Percentiles rank a stretch among this genome's conserved stretches.
phyloP scores from a whole-genome alignment of 2,329 filamentous ascomycete species.

The Colletotrichum incanum region DNA sequence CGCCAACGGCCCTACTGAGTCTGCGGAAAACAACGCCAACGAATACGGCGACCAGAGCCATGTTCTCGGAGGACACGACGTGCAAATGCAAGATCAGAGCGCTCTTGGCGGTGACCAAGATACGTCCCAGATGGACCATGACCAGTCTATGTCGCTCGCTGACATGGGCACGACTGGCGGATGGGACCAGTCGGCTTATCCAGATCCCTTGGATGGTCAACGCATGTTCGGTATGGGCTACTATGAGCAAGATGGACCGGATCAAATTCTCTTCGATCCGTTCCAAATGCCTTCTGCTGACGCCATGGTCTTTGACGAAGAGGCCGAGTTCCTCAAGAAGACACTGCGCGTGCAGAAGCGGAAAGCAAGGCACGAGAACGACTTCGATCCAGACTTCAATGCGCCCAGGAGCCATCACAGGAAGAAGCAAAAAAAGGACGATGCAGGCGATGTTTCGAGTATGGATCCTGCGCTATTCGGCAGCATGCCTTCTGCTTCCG shows the following conservation, averaged over 20 bases:
- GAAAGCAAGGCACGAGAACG: conserved; percentile 66
- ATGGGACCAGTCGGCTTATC: conserved; percentile 58
- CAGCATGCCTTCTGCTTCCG: conserved; percentile 1
- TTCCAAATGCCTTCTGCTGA: conserved; percentile 69
- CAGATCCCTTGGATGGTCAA: conserved; percentile 66
- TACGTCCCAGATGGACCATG: conserved; percentile 40
- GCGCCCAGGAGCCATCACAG: conserved; percentile 57
- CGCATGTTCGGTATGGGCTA: conserved; percentile 73
- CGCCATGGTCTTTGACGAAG: conserved; percentile 58
- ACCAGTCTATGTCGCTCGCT: conserved; percentile 44
- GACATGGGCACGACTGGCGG: conserved; percentile 50
- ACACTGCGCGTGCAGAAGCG: conserved; percentile 68
- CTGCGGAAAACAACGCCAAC: conserved; percentile 35
- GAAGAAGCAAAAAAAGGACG: conserved; percentile 58
- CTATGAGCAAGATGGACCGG: conserved; percentile 71
- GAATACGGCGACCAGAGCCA: conserved; percentile 55
- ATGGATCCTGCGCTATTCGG: conserved; percentile 70
- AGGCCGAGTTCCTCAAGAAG: conserved; percentile 71
- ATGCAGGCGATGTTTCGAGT: conserved; percentile 49
- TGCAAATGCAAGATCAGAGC: conserved; percentile 40
- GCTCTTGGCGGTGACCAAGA: conserved; percentile 18
- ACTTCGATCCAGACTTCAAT: conserved; percentile 70
- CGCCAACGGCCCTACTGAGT: conserved; percentile 5
- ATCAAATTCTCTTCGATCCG: conserved; percentile 73
- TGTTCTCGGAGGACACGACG: conserved; percentile 47